These are phyloP conservation scores for Trichoderma breve DNA, from an alignment of 2,329 filamentous ascomycete genomes.

Conservation along the genomic window DNA sequence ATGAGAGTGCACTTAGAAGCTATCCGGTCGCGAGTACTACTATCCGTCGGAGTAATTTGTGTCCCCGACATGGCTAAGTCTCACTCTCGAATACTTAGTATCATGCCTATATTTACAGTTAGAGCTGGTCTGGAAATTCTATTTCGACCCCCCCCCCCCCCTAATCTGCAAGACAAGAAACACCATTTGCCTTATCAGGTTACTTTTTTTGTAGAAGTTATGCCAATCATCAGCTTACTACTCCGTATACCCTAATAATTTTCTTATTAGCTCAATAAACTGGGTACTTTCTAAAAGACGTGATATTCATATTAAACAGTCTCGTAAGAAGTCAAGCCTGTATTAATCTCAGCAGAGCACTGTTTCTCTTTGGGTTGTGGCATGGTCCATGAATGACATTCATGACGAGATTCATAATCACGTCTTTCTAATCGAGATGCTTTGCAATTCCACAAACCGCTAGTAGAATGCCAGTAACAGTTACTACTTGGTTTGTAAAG, in stretches of 20 bases:
- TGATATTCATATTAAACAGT: not conserved
- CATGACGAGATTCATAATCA: not conserved
- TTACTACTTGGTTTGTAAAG: not conserved
- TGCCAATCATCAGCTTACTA: not conserved
- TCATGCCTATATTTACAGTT: not conserved
- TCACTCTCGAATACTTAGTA: not conserved
- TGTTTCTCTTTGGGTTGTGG: not conserved
- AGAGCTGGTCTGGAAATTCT: not conserved
- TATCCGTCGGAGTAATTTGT: not conserved
- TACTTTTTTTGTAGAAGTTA: not conserved
- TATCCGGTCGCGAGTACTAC: not conserved
- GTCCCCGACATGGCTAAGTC: not conserved
- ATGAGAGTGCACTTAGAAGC: not conserved
- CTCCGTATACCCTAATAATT: not conserved
- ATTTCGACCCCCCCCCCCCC: not conserved
- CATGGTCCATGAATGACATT: not conserved
- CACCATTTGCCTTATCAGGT: not conserved
- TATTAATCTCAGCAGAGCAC: not conserved
- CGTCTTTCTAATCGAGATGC: too few relatives aligned
- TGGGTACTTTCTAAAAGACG: not conserved
- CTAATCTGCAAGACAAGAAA: not conserved
- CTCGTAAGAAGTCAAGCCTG: not conserved
- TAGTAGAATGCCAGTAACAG: not conserved
- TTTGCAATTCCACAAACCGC: not conserved
- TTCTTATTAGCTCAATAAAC: not conserved